Base-by-base conservation (phyloP, 805 yeast genomes). In the Lipomyces starkeyi region DNA sequence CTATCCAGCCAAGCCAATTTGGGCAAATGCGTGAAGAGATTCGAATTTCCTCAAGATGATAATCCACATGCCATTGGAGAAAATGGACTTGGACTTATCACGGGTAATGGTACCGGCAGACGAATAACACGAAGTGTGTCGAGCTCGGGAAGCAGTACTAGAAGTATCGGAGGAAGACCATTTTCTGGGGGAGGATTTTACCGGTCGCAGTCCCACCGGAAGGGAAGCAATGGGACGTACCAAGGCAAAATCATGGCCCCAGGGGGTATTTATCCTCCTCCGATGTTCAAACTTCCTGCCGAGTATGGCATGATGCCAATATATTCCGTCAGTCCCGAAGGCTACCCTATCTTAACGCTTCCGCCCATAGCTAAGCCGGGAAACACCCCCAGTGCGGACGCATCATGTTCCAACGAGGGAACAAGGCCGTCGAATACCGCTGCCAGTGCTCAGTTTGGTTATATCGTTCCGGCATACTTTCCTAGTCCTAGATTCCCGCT, bases 191-290 rank as follows among this genome's bases (percentile, higher is more conserved):
- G 66, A 20, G 63, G 63, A 22, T 37, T 57, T 22, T 60, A 32
- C 37, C 47, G 63, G 11, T 43, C 67, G 40, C 63, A 60, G 34
- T 60, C 63, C 8, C 35, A 40, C 35, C 62, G 66, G 37, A 63
- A 63, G 58, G 34, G 34, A 32, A 35, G 58, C 32, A 58, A 11
- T 17, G 56, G 62, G 27, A 59, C 34, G 14, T 29, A 32, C 57
- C 20, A 22, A 29, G 14, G 40, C 32, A n/a, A 20, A 13, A 40
- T 1, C n/a, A 17, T 52, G 20, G 47, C 59, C 29, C 59, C 61
- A 11, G 68, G 68, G 8, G 69, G 69, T 11, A 22, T 66, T 0
- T 66, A 59, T 22, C 69, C 69, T 27, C 65, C 68, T 40, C 69
- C 65, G 34, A 52, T 57, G 14, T 35, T 37, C 58, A 65, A 61